Conservation (phyloP, 2,329 filamentous ascomycete genomes). For the Colletotrichum magnum region DNA sequence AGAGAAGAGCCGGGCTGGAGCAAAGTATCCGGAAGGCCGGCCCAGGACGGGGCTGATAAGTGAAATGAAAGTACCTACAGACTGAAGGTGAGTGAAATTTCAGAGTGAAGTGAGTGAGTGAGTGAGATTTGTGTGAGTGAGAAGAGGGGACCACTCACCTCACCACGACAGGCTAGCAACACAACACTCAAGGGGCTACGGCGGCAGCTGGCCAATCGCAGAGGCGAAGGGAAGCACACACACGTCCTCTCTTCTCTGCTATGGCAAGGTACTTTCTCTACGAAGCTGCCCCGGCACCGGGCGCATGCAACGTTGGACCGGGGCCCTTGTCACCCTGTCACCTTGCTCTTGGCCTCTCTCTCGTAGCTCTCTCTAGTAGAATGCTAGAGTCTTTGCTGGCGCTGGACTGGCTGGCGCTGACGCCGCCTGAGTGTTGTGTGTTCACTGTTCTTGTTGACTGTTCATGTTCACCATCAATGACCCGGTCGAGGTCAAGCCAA, state of each 20-base stretch:
- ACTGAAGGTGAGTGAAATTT: slow-evolving; percentile 9
- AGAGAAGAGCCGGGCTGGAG: neutral
- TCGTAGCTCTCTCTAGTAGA: neutral
- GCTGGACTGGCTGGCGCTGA: neutral
- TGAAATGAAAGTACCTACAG: slow-evolving; percentile 3
- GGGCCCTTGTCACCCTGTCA: slow-evolving; percentile 31
- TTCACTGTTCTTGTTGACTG: too few relatives aligned
- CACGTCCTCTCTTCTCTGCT: too few relatives aligned
- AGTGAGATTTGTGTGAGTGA: slow-evolving; percentile 23
- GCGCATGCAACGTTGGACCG: slow-evolving; percentile 39
- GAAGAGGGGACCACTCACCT: neutral
- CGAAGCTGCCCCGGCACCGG: slow-evolving; percentile 12
- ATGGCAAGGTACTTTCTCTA: neutral
- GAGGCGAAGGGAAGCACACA: slow-evolving; percentile 23
- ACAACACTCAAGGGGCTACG: slow-evolving; percentile 5
- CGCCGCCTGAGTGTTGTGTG: too few relatives aligned
- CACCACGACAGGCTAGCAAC: neutral
- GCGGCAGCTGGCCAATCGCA: slow-evolving; percentile 36
- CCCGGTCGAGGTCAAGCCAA: too few relatives aligned
- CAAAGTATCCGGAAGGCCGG: neutral
- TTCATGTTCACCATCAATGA: too few relatives aligned
- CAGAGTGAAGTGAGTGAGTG: slow-evolving; percentile 33
- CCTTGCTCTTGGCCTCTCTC: slow-evolving; percentile 3
- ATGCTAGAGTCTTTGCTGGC: neutral
- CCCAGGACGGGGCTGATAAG: neutral